These are phyloP conservation scores for Eremothecium cymbalariae DNA, from an alignment of 1,139 yeast genomes.

Conservation along the genomic window DNA sequence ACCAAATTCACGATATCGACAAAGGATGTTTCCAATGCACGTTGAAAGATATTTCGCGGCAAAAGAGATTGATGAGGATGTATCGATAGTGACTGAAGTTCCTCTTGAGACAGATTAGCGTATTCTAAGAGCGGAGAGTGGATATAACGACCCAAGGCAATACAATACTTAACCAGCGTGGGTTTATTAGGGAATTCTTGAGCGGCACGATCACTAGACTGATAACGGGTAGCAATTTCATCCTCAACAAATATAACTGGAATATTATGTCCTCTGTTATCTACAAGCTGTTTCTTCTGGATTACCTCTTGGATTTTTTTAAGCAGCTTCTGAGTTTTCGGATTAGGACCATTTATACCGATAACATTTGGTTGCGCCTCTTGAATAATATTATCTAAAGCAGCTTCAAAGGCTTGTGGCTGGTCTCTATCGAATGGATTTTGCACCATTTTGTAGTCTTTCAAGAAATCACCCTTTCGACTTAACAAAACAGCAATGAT, in stretches of 20 bases:
- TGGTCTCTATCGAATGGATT: constrained; percentile 45
- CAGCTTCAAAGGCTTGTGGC: constrained; percentile 48
- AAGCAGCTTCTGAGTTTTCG: constrained; percentile 55
- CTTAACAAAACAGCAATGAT: constrained; percentile 73
- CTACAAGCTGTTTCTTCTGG: constrained; percentile 48
- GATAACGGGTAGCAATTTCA: constrained; percentile 86
- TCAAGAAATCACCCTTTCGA: constrained; percentile 72
- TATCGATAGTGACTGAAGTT: constrained; percentile 61
- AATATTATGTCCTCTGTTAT: constrained; percentile 36
- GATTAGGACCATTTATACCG: constrained; percentile 83
- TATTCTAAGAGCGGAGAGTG: constrained; percentile 90
- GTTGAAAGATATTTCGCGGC: constrained; percentile 53
- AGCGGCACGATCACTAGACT: constrained; percentile 67
- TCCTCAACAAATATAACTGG: constrained; percentile 78
- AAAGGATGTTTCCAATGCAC: constrained; percentile 70
- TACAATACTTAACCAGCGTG: constrained; percentile 72
- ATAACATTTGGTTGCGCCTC: constrained; percentile 73
- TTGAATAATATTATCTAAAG: constrained; percentile 47
- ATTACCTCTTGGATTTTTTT: constrained; percentile 53
- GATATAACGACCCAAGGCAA: constrained; percentile 81
- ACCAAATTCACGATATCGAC: constrained; percentile 88
- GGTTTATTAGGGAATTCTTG: constrained; percentile 85
- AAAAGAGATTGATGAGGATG: constrained; percentile 70
- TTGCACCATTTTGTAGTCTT: constrained; percentile 68
- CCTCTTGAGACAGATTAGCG: constrained; percentile 60